Percentiles rank a stretch among this genome's conserved stretches.
Conservation (phyloP, 2,329 filamentous ascomycete species). For the Colletotrichum destructivum region DNA sequence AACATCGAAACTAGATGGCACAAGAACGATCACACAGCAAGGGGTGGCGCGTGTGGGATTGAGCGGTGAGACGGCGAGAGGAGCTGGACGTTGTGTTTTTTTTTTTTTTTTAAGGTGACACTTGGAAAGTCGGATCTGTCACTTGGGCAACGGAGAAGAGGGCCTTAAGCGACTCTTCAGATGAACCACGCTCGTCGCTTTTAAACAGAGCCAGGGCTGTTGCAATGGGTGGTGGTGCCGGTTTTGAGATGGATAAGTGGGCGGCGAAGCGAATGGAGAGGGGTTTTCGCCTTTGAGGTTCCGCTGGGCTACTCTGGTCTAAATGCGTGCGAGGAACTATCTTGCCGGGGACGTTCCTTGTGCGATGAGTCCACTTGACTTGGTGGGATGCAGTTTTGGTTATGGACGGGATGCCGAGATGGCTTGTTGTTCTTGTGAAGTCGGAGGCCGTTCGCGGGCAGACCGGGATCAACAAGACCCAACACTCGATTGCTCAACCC, state of each 20-base stretch:
- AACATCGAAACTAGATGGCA: not conserved
- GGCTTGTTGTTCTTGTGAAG: constrained; percentile 10
- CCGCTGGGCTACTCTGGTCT: not conserved
- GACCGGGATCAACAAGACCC: not conserved
- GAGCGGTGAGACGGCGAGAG: constrained; percentile 1
- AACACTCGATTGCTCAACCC: not conserved
- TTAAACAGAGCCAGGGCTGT: not conserved
- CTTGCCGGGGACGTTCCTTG: not conserved
- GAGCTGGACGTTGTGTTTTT: not conserved
- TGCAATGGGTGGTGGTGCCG: not conserved
- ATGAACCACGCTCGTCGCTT: constrained; percentile 9
- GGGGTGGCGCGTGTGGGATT: not conserved
- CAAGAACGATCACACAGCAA: not conserved
- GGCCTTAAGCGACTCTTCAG: constrained; percentile 3
- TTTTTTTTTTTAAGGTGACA: constrained; percentile 1
- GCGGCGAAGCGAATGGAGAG: constrained; percentile 3
- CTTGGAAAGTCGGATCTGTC: constrained; percentile 14
- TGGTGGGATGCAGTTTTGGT: not conserved
- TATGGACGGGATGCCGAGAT: constrained; percentile 17
- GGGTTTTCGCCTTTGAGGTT: not conserved
- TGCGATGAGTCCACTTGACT: not conserved
- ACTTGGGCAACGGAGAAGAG: not conserved
- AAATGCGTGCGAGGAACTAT: not conserved
- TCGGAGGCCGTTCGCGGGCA: constrained; percentile 2
- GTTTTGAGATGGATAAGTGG: not conserved